Evolutionary conservation across 371 early-diverging fungal genomes (phyloP).

Genomic region (Mortierella sp.): DNA sequence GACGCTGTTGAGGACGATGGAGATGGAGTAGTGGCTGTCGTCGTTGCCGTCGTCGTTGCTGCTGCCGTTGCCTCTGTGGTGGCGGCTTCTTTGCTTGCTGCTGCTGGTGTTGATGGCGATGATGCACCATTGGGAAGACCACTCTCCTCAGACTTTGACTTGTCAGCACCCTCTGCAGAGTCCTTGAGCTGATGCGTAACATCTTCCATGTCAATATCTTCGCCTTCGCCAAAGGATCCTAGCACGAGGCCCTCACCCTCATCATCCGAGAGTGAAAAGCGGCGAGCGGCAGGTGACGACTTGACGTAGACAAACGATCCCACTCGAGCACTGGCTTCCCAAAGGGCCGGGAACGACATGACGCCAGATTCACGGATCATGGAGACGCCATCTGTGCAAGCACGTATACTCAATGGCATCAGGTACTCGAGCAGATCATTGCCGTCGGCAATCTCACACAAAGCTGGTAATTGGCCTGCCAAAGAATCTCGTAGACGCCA

Average conservation of each 20-base stretch:
- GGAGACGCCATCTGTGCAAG: constrained; percentile 67
- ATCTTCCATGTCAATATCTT: constrained; percentile 41
- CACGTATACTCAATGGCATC: constrained; percentile 63
- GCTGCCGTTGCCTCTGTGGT: not conserved
- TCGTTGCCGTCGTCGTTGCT: not conserved
- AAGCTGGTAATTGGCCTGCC: constrained; percentile 61
- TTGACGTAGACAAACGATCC: constrained; percentile 19
- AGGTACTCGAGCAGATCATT: constrained; percentile 62
- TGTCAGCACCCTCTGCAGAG: too few relatives aligned
- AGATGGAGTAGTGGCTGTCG: too few relatives aligned
- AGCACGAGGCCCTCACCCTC: too few relatives aligned
- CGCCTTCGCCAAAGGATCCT: not conserved
- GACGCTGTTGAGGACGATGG: too few relatives aligned
- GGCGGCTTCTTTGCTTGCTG: too few relatives aligned
- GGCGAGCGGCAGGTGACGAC: not conserved
- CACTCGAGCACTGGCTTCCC: constrained; percentile 38
- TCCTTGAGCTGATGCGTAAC: too few relatives aligned
- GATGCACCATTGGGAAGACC: too few relatives aligned
- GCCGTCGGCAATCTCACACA: constrained; percentile 64
- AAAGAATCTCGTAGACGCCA: constrained; percentile 69
- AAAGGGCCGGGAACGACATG: constrained; percentile 57
- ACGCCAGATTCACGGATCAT: constrained; percentile 68
- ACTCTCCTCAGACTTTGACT: too few relatives aligned
- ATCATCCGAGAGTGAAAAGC: constrained; percentile 7
- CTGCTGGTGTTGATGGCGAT: too few relatives aligned